These are phyloP conservation scores for Aphanomyces astaci DNA, from an alignment of 352 stramenopile genomes.

Conservation along the genomic window DNA sequence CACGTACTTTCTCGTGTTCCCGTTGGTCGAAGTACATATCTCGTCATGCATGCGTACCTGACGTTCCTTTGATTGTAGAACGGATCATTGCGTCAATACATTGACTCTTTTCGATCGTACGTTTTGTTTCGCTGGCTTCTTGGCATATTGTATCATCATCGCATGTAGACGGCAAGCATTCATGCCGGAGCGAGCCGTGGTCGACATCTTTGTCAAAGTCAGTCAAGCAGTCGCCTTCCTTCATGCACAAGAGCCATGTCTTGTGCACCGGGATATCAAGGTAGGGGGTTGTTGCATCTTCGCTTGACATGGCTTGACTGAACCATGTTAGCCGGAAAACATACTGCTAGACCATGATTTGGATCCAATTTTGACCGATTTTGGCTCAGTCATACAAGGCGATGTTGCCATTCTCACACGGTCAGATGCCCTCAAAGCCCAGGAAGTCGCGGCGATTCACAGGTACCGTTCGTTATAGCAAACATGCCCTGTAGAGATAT, in stretches of 20 bases:
- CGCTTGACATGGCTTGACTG: background rate
- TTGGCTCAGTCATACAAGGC: slow-evolving; percentile 63
- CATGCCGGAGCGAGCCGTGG: slow-evolving; percentile 57
- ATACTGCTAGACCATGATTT: slow-evolving; percentile 66
- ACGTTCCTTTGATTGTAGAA: slow-evolving; percentile 34
- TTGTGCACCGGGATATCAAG: slow-evolving; percentile 85
- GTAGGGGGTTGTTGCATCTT: slow-evolving; percentile 25
- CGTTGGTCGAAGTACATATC: slow-evolving; percentile 58
- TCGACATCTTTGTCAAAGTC: slow-evolving; percentile 79
- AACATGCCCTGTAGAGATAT: too few relatives aligned
- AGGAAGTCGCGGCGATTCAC: slow-evolving; percentile 59
- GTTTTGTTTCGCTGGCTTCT: too few relatives aligned
- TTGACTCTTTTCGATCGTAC: slow-evolving; percentile 57
- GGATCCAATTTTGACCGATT: slow-evolving; percentile 84
- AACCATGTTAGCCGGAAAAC: slow-evolving; percentile 87
- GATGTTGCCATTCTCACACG: slow-evolving; percentile 61
- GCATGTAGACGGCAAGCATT: slow-evolving; percentile 29
- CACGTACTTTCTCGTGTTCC: slow-evolving; percentile 83
- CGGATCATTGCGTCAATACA: slow-evolving; percentile 77
- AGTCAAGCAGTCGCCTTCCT: slow-evolving; percentile 70
- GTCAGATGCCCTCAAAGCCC: slow-evolving; percentile 68
- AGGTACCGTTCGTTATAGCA: too few relatives aligned
- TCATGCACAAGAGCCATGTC: slow-evolving; percentile 54
- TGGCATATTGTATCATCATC: background rate
- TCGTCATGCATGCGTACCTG: background rate